phyloP scores from a whole-genome alignment of 441 rosid genomes.

The Melastoma candidum region DNA sequence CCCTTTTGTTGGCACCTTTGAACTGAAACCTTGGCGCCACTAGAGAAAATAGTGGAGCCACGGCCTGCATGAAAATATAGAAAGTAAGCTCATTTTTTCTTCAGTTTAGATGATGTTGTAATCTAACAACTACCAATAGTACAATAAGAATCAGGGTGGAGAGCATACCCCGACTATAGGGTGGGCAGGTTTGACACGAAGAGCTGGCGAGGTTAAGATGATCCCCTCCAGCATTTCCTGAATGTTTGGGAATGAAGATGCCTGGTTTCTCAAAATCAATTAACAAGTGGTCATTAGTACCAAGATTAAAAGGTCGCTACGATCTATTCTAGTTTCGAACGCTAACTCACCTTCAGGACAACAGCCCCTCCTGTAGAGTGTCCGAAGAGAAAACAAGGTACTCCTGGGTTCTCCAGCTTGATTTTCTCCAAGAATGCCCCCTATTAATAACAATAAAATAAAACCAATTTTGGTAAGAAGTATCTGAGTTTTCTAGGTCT shows the following conservation, averaged over 20 bases:
- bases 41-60: conserved; percentile 85
- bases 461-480: too few relatives aligned
- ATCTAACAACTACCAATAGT: background rate
- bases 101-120: too few relatives aligned
- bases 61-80: conserved; percentile 38
- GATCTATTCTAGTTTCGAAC: too few relatives aligned
- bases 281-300: too few relatives aligned
- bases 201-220: conserved; percentile 82
- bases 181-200: conserved; percentile 89
- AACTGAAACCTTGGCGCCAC: conserved; percentile 77
- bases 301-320: too few relatives aligned
- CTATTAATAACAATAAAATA: conserved; percentile 20
- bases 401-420: conserved; percentile 59
- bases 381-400: conserved; percentile 96
- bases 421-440: conserved; percentile 78
- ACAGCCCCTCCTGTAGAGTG: conserved; percentile 98
- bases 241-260: conserved; percentile 44
- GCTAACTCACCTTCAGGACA: conserved; percentile 60
- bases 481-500: too few relatives aligned
- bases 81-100: background rate
- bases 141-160: background rate
- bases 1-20: conserved; percentile 97
- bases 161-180: conserved; percentile 78
- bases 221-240: conserved; percentile 73
- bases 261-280: conserved; percentile 24